Percentiles rank a stretch among this genome's conserved stretches.
Conservation (phyloP, 2,329 filamentous ascomycete species). For the Torrubiella hemipterigena region DNA sequence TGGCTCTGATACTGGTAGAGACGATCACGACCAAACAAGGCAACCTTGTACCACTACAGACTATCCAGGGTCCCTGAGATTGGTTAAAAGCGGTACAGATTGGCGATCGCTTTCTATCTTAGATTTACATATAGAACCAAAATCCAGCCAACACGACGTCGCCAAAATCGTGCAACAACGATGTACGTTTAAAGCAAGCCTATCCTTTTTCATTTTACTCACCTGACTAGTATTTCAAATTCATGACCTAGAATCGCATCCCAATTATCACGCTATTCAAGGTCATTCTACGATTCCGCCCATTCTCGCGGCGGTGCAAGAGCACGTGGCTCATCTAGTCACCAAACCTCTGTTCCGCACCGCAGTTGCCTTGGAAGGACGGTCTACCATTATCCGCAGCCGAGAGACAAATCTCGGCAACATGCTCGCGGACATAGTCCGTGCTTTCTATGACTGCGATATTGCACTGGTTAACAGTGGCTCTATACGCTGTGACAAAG, state of each 20-base stretch:
- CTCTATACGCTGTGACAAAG: constrained; percentile 12
- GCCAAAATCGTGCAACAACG: too few species aligned
- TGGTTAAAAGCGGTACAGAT: constrained; percentile 8
- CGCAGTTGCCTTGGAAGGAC: constrained; percentile 10
- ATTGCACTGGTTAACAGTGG: constrained; percentile 15
- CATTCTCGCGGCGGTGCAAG: constrained; percentile 7
- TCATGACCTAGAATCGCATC: not conserved
- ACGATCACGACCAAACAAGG: too few species aligned
- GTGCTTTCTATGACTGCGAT: constrained; percentile 13
- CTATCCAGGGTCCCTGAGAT: too few species aligned
- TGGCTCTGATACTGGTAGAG: too few species aligned
- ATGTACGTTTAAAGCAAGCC: too few species aligned
- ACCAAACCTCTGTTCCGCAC: constrained; percentile 11
- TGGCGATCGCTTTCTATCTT: constrained; percentile 6
- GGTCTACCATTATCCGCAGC: constrained; percentile 9
- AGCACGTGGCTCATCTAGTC: too few species aligned
- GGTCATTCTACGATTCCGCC: not conserved
- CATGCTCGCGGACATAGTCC: constrained; percentile 13
- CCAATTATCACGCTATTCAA: constrained; percentile 1
- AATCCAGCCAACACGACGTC: too few species aligned
- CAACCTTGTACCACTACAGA: too few species aligned
- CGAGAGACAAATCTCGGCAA: constrained; percentile 15
- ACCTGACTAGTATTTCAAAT: constrained; percentile 1
- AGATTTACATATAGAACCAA: too few species aligned
- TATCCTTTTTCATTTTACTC: too few species aligned